Base-by-base conservation (phyloP, 768 basidiomycete genomes). In the Naganishia friedmannii region DNA sequence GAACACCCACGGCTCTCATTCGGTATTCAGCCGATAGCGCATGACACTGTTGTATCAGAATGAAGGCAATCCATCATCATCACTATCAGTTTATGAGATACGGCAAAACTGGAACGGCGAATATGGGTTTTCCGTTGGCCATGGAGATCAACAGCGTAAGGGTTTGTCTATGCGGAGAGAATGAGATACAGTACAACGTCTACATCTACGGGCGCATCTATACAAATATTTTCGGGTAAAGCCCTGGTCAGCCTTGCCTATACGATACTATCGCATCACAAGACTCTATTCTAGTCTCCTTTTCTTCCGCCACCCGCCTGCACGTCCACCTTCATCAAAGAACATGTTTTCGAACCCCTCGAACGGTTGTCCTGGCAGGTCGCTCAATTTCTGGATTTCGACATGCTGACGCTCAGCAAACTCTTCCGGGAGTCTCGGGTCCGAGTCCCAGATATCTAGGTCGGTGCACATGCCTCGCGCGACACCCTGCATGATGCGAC, bases 381-480 rank as follows among this genome's bases (percentile, higher is more conserved):
- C 74, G 0, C 46, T 60, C 28, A 77, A 63, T 1, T 53, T 12
- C 21, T 74, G 28, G 46, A 66, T 63, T 34, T 74, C 69, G 0
- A 75, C 70, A 31, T 42, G 26, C 51, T 70, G 58, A 19, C 28
- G 23, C 53, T 69, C 48, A 28, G 66, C 23, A 9, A 73, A 70
- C 13, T 57, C 57, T n/a, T 68, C 67, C n/a, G 70, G 58, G 1
- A 77, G 45, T 3, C 65, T 46, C 28, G 71, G 72, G 9, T 66
- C 66, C 8, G 57, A 72, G n/a, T 68, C 53, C 28, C 68, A 69
- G n/a, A 76, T 68, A 68, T 76, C 77, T 10, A 79, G 56, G 70
- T 78, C 78, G 15, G 77, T 73, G 66, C 78, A 79, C 77, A 79
- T 78, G 2, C 77, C 77, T 9, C 78, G 71, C 0, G 70, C 65